Conservation (phyloP, 2,329 filamentous ascomycete genomes). For the Colletotrichum echinochloae region DNA sequence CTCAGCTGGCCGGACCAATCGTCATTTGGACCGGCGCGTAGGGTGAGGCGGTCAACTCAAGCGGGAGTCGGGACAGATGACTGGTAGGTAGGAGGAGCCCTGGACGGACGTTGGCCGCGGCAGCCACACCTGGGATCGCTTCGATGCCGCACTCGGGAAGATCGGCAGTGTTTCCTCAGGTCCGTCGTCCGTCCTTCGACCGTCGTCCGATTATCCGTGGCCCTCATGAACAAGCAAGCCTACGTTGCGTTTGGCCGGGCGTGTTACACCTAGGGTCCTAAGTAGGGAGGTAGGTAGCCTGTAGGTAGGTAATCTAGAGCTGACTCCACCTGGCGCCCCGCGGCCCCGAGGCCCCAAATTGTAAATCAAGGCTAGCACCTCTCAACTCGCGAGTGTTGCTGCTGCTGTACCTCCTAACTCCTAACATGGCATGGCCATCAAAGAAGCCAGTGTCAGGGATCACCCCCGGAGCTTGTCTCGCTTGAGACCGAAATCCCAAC, state of each 20-base stretch:
- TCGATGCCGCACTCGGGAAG: neutral
- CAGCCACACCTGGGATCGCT: constrained; percentile 3
- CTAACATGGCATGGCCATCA: too few species aligned
- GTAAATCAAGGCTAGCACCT: neutral
- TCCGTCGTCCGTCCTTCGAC: constrained; percentile 12
- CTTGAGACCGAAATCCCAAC: constrained; percentile 16
- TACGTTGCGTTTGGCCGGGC: neutral
- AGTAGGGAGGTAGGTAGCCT: too few species aligned
- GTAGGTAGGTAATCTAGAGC: constrained; percentile 3
- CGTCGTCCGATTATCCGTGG: constrained; percentile 10
- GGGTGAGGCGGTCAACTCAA: neutral
- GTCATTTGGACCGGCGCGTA: neutral
- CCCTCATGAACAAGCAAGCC: constrained; percentile 6
- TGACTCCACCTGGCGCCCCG: constrained; percentile 12
- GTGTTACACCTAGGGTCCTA: neutral
- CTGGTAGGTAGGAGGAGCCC: constrained; percentile 6
- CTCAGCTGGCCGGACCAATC: neutral
- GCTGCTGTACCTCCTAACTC: neutral
- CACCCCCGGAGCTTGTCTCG: neutral
- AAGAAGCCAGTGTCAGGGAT: neutral
- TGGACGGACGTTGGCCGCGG: constrained; percentile 26
- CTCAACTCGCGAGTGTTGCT: neutral
- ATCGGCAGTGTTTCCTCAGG: constrained; percentile 13
- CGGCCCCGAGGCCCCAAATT: neutral
- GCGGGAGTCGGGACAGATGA: constrained; percentile 7